These are phyloP conservation scores for Cercospora canescens DNA, from an alignment of 2,329 filamentous ascomycete genomes.

Conservation along the genomic window DNA sequence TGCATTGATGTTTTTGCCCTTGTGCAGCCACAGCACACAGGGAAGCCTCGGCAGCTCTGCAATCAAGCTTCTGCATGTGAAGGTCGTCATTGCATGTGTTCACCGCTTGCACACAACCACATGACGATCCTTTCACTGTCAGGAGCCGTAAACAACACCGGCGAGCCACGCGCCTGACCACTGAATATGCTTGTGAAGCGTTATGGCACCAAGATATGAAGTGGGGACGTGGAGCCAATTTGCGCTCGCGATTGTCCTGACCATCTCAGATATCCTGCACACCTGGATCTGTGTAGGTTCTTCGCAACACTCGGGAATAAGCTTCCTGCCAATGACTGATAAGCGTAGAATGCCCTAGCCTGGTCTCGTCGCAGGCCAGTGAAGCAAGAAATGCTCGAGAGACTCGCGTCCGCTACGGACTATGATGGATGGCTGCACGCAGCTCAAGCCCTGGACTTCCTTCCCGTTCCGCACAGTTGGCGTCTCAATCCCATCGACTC, in stretches of 20 bases:
- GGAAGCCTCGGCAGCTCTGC: neutral
- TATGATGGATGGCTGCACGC: slow-evolving; percentile 23
- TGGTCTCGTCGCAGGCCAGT: slow-evolving; percentile 11
- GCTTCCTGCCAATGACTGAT: neutral
- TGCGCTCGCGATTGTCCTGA: slow-evolving; percentile 2
- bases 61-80: neutral
- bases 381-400: slow-evolving; percentile 15
- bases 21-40: neutral
- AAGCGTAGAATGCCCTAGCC: neutral
- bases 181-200: neutral
- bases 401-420: slow-evolving; percentile 16
- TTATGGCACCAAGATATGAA: slow-evolving; percentile 5
- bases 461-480: slow-evolving; percentile 21
- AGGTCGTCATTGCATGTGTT: neutral
- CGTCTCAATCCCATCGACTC: slow-evolving; percentile 24
- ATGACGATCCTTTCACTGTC: neutral
- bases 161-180: neutral
- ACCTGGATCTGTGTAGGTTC: neutral
- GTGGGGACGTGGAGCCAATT: slow-evolving; percentile 1
- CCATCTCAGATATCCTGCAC: neutral
- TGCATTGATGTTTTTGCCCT: neutral
- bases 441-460: slow-evolving; percentile 20
- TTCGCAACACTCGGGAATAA: neutral
- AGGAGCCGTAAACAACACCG: neutral
- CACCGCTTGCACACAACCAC: neutral